phyloP scores from a whole-genome alignment of 208 protist species.

The Acanthamoeba triangularis region DNA sequence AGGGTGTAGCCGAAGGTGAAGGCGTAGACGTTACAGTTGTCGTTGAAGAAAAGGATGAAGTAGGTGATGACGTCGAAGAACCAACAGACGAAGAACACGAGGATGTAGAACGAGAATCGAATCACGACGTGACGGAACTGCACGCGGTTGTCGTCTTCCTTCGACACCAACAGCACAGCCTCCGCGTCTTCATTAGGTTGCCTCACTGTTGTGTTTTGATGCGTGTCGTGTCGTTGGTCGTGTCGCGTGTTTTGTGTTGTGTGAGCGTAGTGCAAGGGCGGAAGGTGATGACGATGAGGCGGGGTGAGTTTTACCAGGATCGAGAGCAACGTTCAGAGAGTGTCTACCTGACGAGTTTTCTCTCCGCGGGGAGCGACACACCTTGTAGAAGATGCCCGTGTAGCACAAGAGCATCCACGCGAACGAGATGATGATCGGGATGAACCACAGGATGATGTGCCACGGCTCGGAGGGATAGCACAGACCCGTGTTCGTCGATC shows the following conservation, averaged over 20 bases:
- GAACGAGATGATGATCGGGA: conserved; percentile 51
- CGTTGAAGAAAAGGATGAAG: conserved; percentile 54
- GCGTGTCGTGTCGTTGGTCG: neutral
- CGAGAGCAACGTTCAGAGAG: neutral
- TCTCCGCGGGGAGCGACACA: neutral
- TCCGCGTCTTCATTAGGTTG: neutral
- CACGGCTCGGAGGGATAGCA: conserved; percentile 56
- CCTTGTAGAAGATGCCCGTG: conserved; percentile 23
- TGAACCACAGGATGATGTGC: conserved; percentile 65
- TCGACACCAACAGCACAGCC: neutral
- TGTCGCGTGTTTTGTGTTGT: too few species aligned
- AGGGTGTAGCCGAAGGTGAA: conserved; percentile 52
- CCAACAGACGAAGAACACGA: conserved; percentile 66
- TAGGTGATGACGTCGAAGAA: conserved; percentile 66
- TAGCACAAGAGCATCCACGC: conserved; percentile 50
- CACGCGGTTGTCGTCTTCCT: neutral
- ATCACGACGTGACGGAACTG: neutral
- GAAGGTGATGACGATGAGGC: too few species aligned
- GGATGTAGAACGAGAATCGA: conserved; percentile 57
- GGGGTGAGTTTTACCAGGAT: neutral
- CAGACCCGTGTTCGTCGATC: conserved; percentile 12
- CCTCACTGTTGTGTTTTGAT: neutral
- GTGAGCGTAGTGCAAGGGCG: too few species aligned
- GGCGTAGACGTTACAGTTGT: conserved; percentile 52
- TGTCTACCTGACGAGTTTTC: neutral